A percentile compares a stretch with the other conserved stretches of the same genome.
Conservation (phyloP, 495 filamentous ascomycete species). For the Penicillium odoratum region DNA sequence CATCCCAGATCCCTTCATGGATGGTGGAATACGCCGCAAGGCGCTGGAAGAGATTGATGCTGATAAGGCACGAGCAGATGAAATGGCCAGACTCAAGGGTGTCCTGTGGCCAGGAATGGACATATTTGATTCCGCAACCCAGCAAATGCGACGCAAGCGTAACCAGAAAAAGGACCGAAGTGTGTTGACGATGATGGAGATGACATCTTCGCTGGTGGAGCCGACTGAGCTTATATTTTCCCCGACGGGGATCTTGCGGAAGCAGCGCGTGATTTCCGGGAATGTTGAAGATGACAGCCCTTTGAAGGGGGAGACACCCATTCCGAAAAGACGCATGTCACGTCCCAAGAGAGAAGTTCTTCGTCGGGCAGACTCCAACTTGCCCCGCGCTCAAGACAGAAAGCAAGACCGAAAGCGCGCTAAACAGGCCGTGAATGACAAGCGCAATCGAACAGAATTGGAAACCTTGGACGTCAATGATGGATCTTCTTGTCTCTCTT, state of each 20-base stretch:
- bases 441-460: neutral
- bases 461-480: neutral
- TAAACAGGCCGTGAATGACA: slow-evolving; percentile 15
- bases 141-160: slow-evolving; percentile 72
- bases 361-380: slow-evolving; percentile 34
- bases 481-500: slow-evolving; percentile 3
- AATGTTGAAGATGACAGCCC: slow-evolving; percentile 54
- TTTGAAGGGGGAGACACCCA: slow-evolving; percentile 49
- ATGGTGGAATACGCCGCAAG: neutral
- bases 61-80: slow-evolving; percentile 38
- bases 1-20: slow-evolving; percentile 13
- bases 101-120: slow-evolving; percentile 82
- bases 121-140: slow-evolving; percentile 80
- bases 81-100: slow-evolving; percentile 65
- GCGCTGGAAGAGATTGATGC: slow-evolving; percentile 13
- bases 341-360: slow-evolving; percentile 29
- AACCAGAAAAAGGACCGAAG: slow-evolving; percentile 84
- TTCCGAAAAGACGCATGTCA: slow-evolving; percentile 34
- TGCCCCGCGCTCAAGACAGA: slow-evolving; percentile 26
- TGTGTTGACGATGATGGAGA: slow-evolving; percentile 68
- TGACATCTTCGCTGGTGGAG: slow-evolving; percentile 64
- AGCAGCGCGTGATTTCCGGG: slow-evolving; percentile 56
- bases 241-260: slow-evolving; percentile 54
- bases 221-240: slow-evolving; percentile 71
- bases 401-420: slow-evolving; percentile 29